phyloP scores from a whole-genome alignment of 2,329 filamentous ascomycete genomes.

The Calonectria naviculata region DNA sequence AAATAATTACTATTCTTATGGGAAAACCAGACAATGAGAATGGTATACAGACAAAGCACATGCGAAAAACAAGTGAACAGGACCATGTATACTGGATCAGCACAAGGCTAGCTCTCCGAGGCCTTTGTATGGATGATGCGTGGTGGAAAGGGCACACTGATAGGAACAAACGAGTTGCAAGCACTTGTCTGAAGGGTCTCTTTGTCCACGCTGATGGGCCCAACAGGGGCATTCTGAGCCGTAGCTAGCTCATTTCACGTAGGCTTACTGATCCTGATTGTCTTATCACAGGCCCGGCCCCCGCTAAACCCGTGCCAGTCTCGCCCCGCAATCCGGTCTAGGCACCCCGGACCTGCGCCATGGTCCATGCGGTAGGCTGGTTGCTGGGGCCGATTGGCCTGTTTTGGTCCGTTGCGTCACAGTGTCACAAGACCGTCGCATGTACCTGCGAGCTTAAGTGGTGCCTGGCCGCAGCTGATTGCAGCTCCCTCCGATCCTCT shows the following conservation, averaged over 20 bases:
- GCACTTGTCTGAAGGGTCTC: too few relatives aligned
- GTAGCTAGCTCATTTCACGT: too few relatives aligned
- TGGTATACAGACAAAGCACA: not conserved
- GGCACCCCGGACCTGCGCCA: not conserved
- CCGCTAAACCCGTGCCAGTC: not conserved
- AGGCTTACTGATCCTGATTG: not conserved
- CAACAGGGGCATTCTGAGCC: too few relatives aligned
- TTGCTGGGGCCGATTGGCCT: not conserved
- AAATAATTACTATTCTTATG: not conserved
- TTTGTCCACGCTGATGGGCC: too few relatives aligned
- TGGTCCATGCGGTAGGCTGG: not conserved
- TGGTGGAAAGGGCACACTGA: too few relatives aligned
- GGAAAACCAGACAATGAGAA: not conserved
- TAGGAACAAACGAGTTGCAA: too few relatives aligned
- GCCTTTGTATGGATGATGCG: too few relatives aligned
- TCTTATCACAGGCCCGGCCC: not conserved
- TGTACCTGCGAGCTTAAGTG: not conserved
- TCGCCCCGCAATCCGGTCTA: not conserved
- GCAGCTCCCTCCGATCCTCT: constrained; percentile 13
- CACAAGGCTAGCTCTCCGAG: too few relatives aligned
- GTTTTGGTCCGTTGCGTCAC: constrained; percentile 10
- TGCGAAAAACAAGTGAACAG: not conserved
- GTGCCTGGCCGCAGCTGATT: constrained; percentile 14
- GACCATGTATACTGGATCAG: too few relatives aligned
- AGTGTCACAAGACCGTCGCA: constrained; percentile 11